A percentile compares a stretch with the other conserved stretches of the same genome.
Conservation (phyloP, 345 rosid genomes). For the Rhodamnia argentea region DNA sequence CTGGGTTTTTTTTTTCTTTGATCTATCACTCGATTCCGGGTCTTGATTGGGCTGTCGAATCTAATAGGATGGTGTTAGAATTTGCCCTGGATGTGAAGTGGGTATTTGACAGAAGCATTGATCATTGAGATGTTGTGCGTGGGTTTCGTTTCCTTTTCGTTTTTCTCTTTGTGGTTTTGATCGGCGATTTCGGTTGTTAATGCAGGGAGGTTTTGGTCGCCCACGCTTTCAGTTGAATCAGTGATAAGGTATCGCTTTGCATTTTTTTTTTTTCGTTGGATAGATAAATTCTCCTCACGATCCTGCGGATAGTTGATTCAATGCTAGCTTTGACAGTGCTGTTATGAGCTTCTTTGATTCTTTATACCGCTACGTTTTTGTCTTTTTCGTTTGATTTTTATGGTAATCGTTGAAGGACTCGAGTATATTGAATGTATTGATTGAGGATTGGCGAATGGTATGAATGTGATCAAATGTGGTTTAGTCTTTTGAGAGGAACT, state of each 20-base stretch:
- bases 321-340: background rate
- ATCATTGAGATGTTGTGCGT: background rate
- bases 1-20: background rate
- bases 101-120: background rate
- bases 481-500: background rate
- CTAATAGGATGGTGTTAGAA: background rate
- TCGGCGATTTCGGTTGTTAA: background rate
- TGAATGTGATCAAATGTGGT: background rate
- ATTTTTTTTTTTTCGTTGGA: background rate
- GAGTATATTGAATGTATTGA: background rate
- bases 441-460: background rate
- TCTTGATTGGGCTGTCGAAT: background rate
- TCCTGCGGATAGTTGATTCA: background rate
- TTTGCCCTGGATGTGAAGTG: background rate
- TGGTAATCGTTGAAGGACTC: background rate
- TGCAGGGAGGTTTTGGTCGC: background rate
- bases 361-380: background rate
- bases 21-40: background rate
- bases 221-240: background rate
- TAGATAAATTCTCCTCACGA: background rate
- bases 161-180: background rate
- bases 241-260: background rate
- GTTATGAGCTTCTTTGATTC: background rate
- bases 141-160: background rate
- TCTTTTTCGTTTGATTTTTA: background rate